These are phyloP conservation scores for Ceriops decandra DNA, from an alignment of 345 rosid genomes.

Conservation along the genomic window DNA sequence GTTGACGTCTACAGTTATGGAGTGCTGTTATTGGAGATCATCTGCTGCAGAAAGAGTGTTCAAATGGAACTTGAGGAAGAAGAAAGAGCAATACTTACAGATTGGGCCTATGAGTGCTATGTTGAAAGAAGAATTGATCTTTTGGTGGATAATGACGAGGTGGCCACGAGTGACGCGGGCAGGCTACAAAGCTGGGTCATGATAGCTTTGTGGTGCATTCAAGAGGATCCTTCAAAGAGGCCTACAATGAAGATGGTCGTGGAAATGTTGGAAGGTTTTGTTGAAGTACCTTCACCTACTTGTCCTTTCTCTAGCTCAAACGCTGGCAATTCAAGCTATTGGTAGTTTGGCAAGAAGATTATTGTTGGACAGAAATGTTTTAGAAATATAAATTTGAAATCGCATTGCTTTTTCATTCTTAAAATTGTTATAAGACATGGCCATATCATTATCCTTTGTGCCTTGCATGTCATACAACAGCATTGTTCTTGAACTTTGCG, in stretches of 20 bases:
- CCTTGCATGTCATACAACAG: no score
- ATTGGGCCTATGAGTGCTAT: constrained; percentile 15
- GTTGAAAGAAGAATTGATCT: constrained; percentile 10
- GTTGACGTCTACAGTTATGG: constrained; percentile 22
- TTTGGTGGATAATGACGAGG: constrained; percentile 10
- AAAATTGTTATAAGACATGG: no score
- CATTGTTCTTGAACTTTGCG: no score
- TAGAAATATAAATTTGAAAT: no score
- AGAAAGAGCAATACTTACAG: not conserved
- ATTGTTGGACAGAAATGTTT: no score
- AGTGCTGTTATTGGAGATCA: constrained; percentile 16
- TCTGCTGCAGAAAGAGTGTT: constrained; percentile 17
- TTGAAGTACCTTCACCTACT: constrained; percentile 18
- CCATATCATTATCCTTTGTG: no score
- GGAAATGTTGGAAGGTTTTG: constrained; percentile 22
- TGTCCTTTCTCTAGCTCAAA: not conserved
- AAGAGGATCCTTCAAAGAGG: constrained; percentile 26
- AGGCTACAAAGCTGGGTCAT: constrained; percentile 18
- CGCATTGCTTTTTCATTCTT: no score
- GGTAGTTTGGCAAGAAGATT: no score
- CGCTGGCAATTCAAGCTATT: not conserved
- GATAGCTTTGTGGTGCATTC: constrained; percentile 24
- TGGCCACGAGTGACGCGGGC: constrained; percentile 9
- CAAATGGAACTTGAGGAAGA: not conserved
- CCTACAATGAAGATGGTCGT: constrained; percentile 24